These are phyloP conservation scores for Rhodamnia rubescens DNA, from an alignment of 345 rosid species.

Conservation along the genomic window DNA sequence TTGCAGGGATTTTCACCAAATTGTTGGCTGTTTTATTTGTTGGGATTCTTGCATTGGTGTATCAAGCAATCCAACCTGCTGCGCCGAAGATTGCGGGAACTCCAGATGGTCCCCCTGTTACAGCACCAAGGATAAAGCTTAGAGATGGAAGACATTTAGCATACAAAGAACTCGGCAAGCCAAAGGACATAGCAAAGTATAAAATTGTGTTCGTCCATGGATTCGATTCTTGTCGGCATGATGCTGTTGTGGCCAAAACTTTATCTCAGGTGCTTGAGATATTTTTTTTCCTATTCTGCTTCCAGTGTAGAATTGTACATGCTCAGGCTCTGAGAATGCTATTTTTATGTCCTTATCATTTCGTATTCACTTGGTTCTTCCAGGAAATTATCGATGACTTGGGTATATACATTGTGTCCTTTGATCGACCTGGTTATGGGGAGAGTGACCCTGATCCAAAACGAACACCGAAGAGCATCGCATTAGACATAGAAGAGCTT, in stretches of 20 bases:
- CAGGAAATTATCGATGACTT: slow-evolving; percentile 46
- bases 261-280: slow-evolving; percentile 1
- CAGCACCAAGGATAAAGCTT: slow-evolving; percentile 43
- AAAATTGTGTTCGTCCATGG: slow-evolving; percentile 41
- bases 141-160: slow-evolving; percentile 61
- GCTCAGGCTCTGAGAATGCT: neutral
- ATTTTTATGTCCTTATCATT: neutral
- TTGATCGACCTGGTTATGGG: slow-evolving; percentile 68
- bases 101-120: slow-evolving; percentile 32
- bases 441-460: slow-evolving; percentile 59
- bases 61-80: slow-evolving; percentile 40
- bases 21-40: slow-evolving; percentile 18
- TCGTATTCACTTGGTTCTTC: neutral
- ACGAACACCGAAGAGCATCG: slow-evolving; percentile 37
- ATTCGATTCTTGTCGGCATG: slow-evolving; percentile 34
- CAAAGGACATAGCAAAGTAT: slow-evolving; percentile 29
- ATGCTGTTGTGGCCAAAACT: neutral
- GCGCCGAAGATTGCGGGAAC: slow-evolving; percentile 35
- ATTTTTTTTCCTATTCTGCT: neutral
- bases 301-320: neutral
- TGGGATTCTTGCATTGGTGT: slow-evolving; percentile 30
- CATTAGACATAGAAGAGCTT: slow-evolving; percentile 57
- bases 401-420: slow-evolving; percentile 44
- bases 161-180: slow-evolving; percentile 45
- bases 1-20: slow-evolving; percentile 28